phyloP scores from a whole-genome alignment of 768 basidiomycete species.

The Tylopilus plumbeoviolaceoides region DNA sequence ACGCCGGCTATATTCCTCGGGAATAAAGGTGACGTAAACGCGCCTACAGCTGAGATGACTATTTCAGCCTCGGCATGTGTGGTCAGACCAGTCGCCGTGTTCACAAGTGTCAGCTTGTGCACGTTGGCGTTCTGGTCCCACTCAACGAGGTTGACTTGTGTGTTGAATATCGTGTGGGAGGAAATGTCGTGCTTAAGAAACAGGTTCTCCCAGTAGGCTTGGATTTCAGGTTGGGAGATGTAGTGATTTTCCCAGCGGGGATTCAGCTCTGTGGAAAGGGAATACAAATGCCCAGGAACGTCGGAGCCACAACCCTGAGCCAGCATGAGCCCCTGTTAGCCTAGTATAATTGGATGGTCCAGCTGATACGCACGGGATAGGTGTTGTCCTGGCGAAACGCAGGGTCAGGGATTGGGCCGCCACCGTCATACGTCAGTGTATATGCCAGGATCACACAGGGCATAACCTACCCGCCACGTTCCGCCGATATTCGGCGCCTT shows the following conservation, averaged over 20 bases:
- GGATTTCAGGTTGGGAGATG: constrained; percentile 6
- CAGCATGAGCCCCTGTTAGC: background rate
- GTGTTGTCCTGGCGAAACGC: constrained; percentile 1
- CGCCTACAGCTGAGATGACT: background rate
- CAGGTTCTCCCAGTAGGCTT: constrained; percentile 38
- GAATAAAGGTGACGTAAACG: constrained; percentile 1
- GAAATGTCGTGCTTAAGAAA: constrained; percentile 39
- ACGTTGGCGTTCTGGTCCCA: constrained; percentile 44
- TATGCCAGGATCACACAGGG: background rate
- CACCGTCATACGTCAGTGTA: background rate
- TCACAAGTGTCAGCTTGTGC: constrained; percentile 39
- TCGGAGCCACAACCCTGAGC: background rate
- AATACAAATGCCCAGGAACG: background rate
- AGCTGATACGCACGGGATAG: background rate
- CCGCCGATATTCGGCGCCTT: background rate
- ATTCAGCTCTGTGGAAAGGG: constrained; percentile 1
- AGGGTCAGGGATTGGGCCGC: background rate
- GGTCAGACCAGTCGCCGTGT: constrained; percentile 32
- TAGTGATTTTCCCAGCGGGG: background rate
- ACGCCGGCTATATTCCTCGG: background rate
- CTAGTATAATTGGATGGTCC: background rate
- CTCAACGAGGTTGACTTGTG: constrained; percentile 33
- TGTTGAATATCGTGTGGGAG: constrained; percentile 35
- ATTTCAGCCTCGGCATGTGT: constrained; percentile 8
- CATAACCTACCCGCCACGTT: background rate